Evolutionary conservation across 805 yeast genomes (phyloP).

Genomic region (Metschnikowia anglica): DNA sequence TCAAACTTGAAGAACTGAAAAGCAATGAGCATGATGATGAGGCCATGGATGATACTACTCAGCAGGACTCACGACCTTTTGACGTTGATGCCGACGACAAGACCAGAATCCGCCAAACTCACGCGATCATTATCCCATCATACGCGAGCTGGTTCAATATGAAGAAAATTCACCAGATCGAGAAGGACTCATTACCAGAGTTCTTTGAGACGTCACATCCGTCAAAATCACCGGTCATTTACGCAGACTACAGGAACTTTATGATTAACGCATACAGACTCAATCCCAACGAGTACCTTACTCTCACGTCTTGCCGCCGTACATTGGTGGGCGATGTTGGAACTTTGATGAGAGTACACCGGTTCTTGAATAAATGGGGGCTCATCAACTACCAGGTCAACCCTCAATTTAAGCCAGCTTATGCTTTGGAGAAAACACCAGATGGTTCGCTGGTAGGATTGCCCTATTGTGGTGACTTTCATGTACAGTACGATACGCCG

Average conservation of each 20-base stretch:
- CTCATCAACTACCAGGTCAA: slow-evolving; percentile 89
- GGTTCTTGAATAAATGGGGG: slow-evolving; percentile 89
- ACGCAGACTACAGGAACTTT: slow-evolving; percentile 80
- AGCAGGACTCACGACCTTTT: slow-evolving; percentile 8
- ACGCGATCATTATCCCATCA: slow-evolving; percentile 82
- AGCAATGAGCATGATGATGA: not conserved
- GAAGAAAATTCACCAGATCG: slow-evolving; percentile 71
- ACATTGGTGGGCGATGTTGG: slow-evolving; percentile 91
- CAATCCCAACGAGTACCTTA: slow-evolving; percentile 85
- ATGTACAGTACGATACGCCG: slow-evolving; percentile 82
- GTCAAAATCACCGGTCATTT: slow-evolving; percentile 78
- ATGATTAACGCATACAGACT: slow-evolving; percentile 84
- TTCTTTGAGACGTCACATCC: slow-evolving; percentile 73
- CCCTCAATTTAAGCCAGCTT: slow-evolving; percentile 67
- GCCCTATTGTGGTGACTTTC: slow-evolving; percentile 74
- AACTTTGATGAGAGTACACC: slow-evolving; percentile 78
- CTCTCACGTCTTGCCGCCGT: slow-evolving; percentile 88
- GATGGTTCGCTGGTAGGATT: slow-evolving; percentile 49
- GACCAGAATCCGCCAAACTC: slow-evolving; percentile 58
- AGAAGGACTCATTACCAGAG: slow-evolving; percentile 82
- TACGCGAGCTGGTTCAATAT: slow-evolving; percentile 84
- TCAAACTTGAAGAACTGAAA: slow-evolving; percentile 4
- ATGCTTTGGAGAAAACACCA: slow-evolving; percentile 51
- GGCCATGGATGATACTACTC: slow-evolving; percentile 4
- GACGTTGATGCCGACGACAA: slow-evolving; percentile 19